Percentiles rank a stretch among this genome's conserved stretches.
phyloP scores from a whole-genome alignment of 768 basidiomycete genomes.

The Lactifluus echinatus region DNA sequence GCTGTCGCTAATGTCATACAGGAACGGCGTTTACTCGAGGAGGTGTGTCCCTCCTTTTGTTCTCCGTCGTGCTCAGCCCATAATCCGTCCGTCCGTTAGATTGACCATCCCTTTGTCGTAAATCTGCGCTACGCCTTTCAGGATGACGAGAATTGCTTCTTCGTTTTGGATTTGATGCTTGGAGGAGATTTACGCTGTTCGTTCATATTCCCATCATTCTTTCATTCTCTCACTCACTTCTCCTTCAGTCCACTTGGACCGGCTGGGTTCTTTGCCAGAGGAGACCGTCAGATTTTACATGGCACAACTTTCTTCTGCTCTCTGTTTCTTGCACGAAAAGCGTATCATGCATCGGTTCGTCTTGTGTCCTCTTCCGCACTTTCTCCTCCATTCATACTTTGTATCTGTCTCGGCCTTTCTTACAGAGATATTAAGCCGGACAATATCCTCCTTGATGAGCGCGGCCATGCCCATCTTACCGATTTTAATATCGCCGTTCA shows the following conservation, averaged over 20 bases:
- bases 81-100: constrained; percentile 39
- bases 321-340: constrained; percentile 86
- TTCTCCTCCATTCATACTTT: constrained; percentile 22
- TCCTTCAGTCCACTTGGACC: constrained; percentile 73
- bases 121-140: constrained; percentile 96
- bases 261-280: constrained; percentile 66
- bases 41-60: constrained; percentile 42
- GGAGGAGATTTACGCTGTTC: constrained; percentile 90
- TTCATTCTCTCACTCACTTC: constrained; percentile 7
- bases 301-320: constrained; percentile 80
- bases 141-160: constrained; percentile 98
- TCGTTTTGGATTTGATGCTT: constrained; percentile 94
- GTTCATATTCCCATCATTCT: constrained; percentile 26
- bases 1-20: constrained; percentile 97
- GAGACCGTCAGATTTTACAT: constrained; percentile 81
- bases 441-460: constrained; percentile 93
- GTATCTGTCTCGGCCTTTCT: background rate
- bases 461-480: constrained; percentile 91
- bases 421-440: constrained; percentile 91
- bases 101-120: constrained; percentile 93
- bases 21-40: constrained; percentile 89
- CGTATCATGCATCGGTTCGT: constrained; percentile 91
- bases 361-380: constrained; percentile 23
- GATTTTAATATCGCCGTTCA: constrained; percentile 99
- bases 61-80: background rate